Percentiles rank a stretch among this genome's conserved stretches.
Conservation (phyloP, 169 alveolate genomes). For the Plasmodium sp. region DNA sequence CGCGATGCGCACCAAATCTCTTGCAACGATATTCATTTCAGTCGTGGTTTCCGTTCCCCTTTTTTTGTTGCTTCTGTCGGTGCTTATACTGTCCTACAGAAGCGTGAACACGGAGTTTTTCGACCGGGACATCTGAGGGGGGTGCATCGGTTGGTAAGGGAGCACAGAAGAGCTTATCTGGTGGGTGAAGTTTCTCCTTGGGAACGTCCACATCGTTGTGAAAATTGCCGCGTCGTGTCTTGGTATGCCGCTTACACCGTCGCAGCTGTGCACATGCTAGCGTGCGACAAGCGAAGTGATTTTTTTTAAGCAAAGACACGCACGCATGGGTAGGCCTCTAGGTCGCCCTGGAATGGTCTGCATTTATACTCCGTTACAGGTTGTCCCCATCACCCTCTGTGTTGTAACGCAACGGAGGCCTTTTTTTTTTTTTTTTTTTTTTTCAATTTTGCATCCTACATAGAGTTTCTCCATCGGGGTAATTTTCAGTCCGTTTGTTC, state of each 20-base stretch:
- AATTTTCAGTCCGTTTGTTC: background rate
- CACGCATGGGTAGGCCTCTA: background rate
- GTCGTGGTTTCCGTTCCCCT: constrained; percentile 10
- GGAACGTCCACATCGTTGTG: background rate
- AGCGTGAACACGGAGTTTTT: constrained; percentile 32
- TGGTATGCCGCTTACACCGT: background rate
- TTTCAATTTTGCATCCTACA: background rate
- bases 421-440: background rate
- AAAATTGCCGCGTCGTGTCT: background rate
- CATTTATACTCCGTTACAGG: background rate
- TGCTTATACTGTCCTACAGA: constrained; percentile 33
- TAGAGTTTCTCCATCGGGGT: background rate
- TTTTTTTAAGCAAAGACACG: background rate
- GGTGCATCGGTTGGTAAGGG: background rate
- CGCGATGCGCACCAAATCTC: background rate
- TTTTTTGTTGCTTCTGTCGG: constrained; percentile 7
- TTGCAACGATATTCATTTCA: constrained; percentile 4
- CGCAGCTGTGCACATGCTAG: background rate
- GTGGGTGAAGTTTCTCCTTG: background rate
- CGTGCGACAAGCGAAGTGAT: background rate
- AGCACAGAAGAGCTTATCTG: background rate
- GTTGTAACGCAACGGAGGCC: background rate
- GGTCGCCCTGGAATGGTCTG: background rate
- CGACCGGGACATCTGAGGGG: constrained; percentile 23
- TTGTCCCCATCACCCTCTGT: background rate